Conservation (phyloP, 2,329 filamentous ascomycete genomes). For the Aspergillus quadrilineatus region DNA sequence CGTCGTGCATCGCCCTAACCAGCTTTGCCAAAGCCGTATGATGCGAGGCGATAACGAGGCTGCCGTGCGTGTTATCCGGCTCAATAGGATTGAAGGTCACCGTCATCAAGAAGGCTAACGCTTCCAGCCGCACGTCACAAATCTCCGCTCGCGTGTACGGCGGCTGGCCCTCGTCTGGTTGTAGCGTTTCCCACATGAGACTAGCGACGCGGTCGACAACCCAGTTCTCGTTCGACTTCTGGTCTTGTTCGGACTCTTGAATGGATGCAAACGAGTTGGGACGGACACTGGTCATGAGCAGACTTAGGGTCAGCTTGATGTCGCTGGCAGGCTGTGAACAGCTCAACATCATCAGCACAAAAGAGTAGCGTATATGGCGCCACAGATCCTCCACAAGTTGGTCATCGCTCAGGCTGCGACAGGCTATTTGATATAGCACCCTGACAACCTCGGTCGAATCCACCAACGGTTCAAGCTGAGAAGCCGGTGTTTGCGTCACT, state of each 20-base stretch:
- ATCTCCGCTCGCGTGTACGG: conserved; percentile 41
- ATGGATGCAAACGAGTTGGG: conserved; percentile 57
- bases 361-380: conserved; percentile 56
- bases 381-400: conserved; percentile 52
- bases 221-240: conserved; percentile 44
- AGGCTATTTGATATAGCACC: conserved; percentile 54
- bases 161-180: conserved; percentile 44
- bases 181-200: conserved; percentile 56
- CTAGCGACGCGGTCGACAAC: conserved; percentile 59
- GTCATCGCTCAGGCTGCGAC: conserved; percentile 46
- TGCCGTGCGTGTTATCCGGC: conserved; percentile 60
- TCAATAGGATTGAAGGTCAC: conserved; percentile 50
- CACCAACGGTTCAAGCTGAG: conserved; percentile 48
- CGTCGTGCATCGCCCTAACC: conserved; percentile 72
- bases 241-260: conserved; percentile 37
- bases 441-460: conserved; percentile 56
- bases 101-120: conserved; percentile 43
- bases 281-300: conserved; percentile 57
- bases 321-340: conserved; percentile 57
- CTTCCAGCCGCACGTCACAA: conserved; percentile 45
- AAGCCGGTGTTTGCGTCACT: conserved; percentile 41
- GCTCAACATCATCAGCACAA: conserved; percentile 60
- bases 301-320: conserved; percentile 54
- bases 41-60: conserved; percentile 66
- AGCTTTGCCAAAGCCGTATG: conserved; percentile 70